Evolutionary conservation across 495 filamentous ascomycete genomes (phyloP).

Genomic region (Tuber brumale): DNA sequence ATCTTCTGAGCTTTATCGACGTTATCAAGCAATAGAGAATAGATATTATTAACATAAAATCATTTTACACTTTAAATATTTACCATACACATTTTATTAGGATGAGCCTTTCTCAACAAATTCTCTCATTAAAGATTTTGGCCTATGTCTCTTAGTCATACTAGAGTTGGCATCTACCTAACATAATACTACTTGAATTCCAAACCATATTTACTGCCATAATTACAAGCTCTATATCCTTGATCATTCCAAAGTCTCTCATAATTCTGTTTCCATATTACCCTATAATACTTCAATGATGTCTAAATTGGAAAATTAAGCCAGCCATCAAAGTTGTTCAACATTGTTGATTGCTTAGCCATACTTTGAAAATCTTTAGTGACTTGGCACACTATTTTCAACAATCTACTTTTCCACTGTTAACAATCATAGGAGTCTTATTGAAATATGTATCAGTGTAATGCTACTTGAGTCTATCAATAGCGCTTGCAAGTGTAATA

Average conservation of each 20-base stretch:
- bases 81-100: no score
- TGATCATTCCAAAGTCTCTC: slow-evolving; percentile 7
- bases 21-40: no score
- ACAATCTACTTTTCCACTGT: slow-evolving; percentile 3
- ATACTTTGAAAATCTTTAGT: slow-evolving; percentile 14
- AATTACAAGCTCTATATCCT: neutral
- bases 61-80: no score
- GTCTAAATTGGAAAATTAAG: slow-evolving; percentile 18
- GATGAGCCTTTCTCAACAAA: no score
- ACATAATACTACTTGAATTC: slow-evolving; percentile 1
- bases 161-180: no score
- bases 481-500: slow-evolving; percentile 8
- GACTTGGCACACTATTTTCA: slow-evolving; percentile 23
- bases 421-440: slow-evolving; percentile 7
- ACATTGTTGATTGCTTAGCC: neutral
- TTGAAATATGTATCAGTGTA: no score
- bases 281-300: slow-evolving; percentile 14
- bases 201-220: neutral
- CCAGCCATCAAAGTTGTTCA: neutral
- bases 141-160: no score
- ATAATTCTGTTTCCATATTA: neutral
- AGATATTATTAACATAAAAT: no score
- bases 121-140: no score
- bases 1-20: no score
- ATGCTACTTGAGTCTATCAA: no score